These are phyloP conservation scores for Heterobasidion annosum DNA, from an alignment of 1,284 basidiomycete species.

Conservation along the genomic window DNA sequence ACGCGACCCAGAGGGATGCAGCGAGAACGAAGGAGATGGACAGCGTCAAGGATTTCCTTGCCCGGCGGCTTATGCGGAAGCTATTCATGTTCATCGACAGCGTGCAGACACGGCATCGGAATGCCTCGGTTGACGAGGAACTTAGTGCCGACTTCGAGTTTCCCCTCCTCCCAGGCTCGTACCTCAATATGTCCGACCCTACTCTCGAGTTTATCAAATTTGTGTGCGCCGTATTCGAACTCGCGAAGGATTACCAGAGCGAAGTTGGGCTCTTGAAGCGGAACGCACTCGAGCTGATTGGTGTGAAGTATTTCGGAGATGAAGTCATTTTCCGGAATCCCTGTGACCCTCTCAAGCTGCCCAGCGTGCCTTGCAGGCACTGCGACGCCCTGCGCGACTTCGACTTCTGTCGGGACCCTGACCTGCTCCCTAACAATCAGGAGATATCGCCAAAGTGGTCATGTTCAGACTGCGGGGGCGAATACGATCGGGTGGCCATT, in stretches of 20 bases:
- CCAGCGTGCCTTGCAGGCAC: constrained; percentile 84
- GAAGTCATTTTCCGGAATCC: constrained; percentile 88
- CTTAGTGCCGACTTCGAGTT: constrained; percentile 62
- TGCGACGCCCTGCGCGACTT: constrained; percentile 90
- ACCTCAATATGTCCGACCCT: constrained; percentile 70
- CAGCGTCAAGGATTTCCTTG: constrained; percentile 65
- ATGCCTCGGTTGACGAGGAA: constrained; percentile 52
- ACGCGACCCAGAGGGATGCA: constrained; percentile 56
- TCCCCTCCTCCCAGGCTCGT: constrained; percentile 83
- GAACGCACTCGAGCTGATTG: constrained; percentile 84
- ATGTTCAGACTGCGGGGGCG: constrained; percentile 68
- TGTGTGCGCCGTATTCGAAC: constrained; percentile 71
- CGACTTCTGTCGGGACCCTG: constrained; percentile 91
- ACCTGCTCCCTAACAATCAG: constrained; percentile 59
- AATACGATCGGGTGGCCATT: constrained; percentile 82
- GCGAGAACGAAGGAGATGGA: constrained; percentile 67
- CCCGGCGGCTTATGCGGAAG: constrained; percentile 75
- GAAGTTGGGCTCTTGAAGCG: constrained; percentile 88
- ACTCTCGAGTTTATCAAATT: constrained; percentile 90
- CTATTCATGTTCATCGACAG: constrained; percentile 67
- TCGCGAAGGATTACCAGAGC: constrained; percentile 72
- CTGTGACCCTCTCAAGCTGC: constrained; percentile 83
- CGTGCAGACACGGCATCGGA: constrained; percentile 59
- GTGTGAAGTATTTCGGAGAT: constrained; percentile 80
- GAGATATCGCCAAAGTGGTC: constrained; percentile 49